phyloP scores from a whole-genome alignment of 495 filamentous ascomycete species.

The Umbilicaria muhlenbergii region DNA sequence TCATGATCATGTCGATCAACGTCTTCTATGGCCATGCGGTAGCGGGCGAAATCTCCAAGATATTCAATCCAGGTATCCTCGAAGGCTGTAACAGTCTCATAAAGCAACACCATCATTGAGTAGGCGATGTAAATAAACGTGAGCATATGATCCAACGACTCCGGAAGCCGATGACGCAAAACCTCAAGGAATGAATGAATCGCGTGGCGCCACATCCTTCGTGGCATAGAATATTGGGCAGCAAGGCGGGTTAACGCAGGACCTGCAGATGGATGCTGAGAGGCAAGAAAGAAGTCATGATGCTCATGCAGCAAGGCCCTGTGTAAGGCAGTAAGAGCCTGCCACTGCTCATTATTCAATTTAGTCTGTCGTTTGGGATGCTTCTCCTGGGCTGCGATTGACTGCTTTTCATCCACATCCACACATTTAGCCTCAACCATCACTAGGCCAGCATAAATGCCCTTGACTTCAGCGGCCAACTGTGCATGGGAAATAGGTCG shows the following conservation, averaged over 20 bases:
- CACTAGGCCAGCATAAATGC: constrained; percentile 59
- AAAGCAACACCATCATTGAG: constrained; percentile 61
- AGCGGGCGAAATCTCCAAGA: constrained; percentile 66
- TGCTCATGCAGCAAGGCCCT: constrained; percentile 60
- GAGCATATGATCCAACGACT: constrained; percentile 62
- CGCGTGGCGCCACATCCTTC: constrained; percentile 71
- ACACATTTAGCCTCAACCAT: constrained; percentile 73
- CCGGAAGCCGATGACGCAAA: constrained; percentile 51
- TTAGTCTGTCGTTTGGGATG: constrained; percentile 20
- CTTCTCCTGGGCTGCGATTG: too few relatives aligned
- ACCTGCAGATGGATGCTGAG: constrained; percentile 56
- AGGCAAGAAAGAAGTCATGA: constrained; percentile 69
- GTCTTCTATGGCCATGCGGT: constrained; percentile 38
- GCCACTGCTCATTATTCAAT: constrained; percentile 51
- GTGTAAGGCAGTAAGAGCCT: constrained; percentile 56
- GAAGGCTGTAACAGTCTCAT: constrained; percentile 60
- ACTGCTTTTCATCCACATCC: constrained; percentile 49
- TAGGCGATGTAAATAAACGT: constrained; percentile 72
- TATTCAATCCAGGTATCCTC: constrained; percentile 80
- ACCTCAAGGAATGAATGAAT: constrained; percentile 69
- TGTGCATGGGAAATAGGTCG: constrained; percentile 56
- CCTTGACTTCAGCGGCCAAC: constrained; percentile 51
- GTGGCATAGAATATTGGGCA: constrained; percentile 63
- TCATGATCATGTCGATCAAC: constrained; percentile 49
- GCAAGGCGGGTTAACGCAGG: constrained; percentile 41